Evolutionary conservation across 768 basidiomycete genomes (phyloP).

Genomic region (Kwoniella europaea): DNA sequence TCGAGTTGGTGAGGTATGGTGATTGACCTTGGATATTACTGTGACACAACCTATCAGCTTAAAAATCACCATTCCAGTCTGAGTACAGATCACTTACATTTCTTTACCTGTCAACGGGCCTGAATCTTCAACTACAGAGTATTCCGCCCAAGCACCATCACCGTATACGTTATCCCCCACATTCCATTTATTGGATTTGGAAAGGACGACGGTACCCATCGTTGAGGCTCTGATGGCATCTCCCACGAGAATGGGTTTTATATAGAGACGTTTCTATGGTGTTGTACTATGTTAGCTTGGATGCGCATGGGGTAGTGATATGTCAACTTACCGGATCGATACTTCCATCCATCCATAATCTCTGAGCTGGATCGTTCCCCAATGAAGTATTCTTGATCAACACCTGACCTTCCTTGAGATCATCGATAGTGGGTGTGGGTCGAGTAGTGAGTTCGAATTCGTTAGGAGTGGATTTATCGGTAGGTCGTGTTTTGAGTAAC

Average conservation of each 20-base stretch:
- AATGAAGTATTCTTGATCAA: conserved; percentile 43
- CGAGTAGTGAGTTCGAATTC: conserved; percentile 8
- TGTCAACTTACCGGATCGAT: conserved; percentile 25
- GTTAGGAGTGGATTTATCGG: not conserved
- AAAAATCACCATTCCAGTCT: too few species aligned
- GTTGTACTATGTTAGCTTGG: not conserved
- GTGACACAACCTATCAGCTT: not conserved
- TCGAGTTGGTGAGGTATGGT: conserved; percentile 22
- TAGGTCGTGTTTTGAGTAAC: conserved; percentile 5
- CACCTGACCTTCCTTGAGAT: conserved; percentile 48
- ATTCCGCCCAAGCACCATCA: conserved; percentile 39
- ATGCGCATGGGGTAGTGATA: not conserved
- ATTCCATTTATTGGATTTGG: conserved; percentile 38
- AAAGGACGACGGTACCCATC: conserved; percentile 41
- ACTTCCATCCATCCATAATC: conserved; percentile 35
- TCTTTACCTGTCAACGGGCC: conserved; percentile 21
- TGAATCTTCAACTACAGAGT: conserved; percentile 33
- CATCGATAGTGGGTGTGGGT: conserved; percentile 14
- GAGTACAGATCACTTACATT: not conserved
- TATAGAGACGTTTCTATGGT: conserved; percentile 32
- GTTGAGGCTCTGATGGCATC: conserved; percentile 26
- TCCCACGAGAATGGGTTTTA: conserved; percentile 29
- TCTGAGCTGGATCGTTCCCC: conserved; percentile 53
- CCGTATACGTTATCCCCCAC: conserved; percentile 27
- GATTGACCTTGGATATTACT: conserved; percentile 28